These are phyloP conservation scores for Pseudogymnoascus destructans DNA, from an alignment of 2,329 filamentous ascomycete species.

Conservation along the genomic window DNA sequence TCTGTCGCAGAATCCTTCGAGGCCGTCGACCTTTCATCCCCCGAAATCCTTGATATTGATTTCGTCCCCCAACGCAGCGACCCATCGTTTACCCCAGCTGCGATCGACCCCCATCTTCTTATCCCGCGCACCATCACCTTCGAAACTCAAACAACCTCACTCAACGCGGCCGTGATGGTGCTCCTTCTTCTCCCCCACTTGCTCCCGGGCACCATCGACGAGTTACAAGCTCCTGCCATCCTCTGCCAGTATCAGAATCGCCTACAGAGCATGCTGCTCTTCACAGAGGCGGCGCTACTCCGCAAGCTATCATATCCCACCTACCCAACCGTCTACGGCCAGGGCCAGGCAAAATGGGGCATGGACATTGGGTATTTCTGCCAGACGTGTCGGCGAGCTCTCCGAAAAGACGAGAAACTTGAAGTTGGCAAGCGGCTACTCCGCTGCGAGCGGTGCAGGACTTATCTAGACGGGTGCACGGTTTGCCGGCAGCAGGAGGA, in stretches of 20 bases:
- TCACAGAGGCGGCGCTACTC: conserved; percentile 46
- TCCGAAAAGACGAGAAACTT: conserved; percentile 33
- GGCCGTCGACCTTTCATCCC: conserved; percentile 12
- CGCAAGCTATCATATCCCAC: conserved; percentile 44
- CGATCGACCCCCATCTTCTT: conserved; percentile 43
- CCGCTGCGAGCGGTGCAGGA: conserved; percentile 43
- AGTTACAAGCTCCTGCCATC: conserved; percentile 41
- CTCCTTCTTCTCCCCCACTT: conserved; percentile 46
- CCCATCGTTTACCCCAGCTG: conserved; percentile 39
- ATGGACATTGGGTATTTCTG: conserved; percentile 42
- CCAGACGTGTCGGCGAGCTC: conserved; percentile 37
- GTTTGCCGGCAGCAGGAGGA: conserved; percentile 38
- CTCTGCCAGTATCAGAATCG: conserved; percentile 47
- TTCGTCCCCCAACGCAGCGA: conserved; percentile 47
- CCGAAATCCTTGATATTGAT: conserved; percentile 40
- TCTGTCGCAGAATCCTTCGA: neutral
- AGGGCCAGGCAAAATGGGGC: conserved; percentile 41
- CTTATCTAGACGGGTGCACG: conserved; percentile 42
- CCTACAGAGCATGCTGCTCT: conserved; percentile 45
- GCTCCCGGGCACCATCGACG: conserved; percentile 40
- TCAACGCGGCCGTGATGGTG: conserved; percentile 48
- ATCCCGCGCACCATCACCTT: conserved; percentile 42
- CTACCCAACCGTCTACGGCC: conserved; percentile 40
- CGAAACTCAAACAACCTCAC: conserved; percentile 41
- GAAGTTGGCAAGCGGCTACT: conserved; percentile 36